These are phyloP conservation scores for Oryza meyeriana DNA, from an alignment of 176 grass and related monocot genomes.

Conservation along the genomic window DNA sequence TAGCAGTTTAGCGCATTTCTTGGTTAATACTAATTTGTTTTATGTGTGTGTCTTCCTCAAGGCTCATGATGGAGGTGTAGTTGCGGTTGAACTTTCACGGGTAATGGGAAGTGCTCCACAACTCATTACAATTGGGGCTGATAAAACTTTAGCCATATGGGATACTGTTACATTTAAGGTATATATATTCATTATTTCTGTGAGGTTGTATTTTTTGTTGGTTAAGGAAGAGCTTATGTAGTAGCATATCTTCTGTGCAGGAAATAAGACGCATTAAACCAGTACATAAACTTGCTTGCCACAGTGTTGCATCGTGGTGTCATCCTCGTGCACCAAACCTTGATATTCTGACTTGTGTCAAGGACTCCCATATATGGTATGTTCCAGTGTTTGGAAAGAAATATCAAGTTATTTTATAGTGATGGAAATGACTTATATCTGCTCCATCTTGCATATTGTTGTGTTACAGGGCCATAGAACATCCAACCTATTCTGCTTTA, in stretches of 20 bases:
- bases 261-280: conserved; percentile 99
- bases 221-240: conserved; percentile 16
- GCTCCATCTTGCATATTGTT: conserved; percentile 25
- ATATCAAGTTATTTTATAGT: conserved; percentile 13
- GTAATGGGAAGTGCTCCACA: conserved; percentile 94
- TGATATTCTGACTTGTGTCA: conserved; percentile 99
- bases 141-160: conserved; percentile 99
- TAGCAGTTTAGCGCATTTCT: not conserved
- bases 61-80: conserved; percentile 98
- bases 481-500: conserved; percentile 98
- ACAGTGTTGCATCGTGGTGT: conserved; percentile 99
- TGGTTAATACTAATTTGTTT: conserved; percentile 27
- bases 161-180: conserved; percentile 98
- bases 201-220: conserved; percentile 4
- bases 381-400: conserved; percentile 8
- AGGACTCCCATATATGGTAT: conserved; percentile 99
- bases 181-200: conserved; percentile 21
- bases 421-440: conserved; percentile 1
- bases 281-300: conserved; percentile 93
- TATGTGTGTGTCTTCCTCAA: conserved; percentile 35
- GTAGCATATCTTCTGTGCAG: conserved; percentile 40
- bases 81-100: conserved; percentile 94
- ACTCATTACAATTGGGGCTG: conserved; percentile 97
- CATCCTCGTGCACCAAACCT: conserved; percentile 98
- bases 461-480: conserved; percentile 93